phyloP scores from a whole-genome alignment of 1,284 basidiomycete species.

The Meripilus lineatus region DNA sequence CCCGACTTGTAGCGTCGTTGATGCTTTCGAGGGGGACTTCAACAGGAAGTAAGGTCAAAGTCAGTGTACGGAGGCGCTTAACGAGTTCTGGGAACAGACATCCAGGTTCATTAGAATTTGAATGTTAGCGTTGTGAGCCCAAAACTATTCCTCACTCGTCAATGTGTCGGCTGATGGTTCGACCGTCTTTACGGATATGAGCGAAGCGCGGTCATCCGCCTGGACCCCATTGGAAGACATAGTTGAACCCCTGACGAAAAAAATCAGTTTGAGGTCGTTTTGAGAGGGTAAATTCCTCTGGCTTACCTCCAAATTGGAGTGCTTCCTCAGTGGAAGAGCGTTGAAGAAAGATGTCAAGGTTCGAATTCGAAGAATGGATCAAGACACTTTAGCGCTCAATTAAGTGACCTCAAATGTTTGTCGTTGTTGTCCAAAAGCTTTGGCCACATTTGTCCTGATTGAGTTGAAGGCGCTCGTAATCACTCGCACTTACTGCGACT shows the following conservation, averaged over 20 bases:
- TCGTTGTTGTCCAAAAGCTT: neutral
- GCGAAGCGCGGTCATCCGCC: constrained; percentile 41
- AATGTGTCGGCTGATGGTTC: constrained; percentile 65
- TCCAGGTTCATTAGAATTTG: constrained; percentile 1
- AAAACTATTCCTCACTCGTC: constrained; percentile 48
- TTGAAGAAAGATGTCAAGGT: too few species aligned
- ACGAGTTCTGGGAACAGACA: constrained; percentile 56
- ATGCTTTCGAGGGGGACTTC: constrained; percentile 64
- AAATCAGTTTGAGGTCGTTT: too few species aligned
- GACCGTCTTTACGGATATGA: constrained; percentile 42
- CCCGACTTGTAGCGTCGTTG: constrained; percentile 60
- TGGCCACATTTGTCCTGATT: too few species aligned
- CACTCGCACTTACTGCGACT: too few species aligned
- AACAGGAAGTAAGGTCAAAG: constrained; percentile 74
- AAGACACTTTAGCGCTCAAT: too few species aligned
- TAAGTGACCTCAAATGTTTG: too few species aligned
- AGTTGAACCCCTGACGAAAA: too few species aligned
- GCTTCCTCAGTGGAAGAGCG: too few species aligned
- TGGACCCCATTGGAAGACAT: constrained; percentile 20
- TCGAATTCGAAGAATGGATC: too few species aligned
- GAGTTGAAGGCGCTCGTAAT: too few species aligned
- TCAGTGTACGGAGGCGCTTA: constrained; percentile 74
- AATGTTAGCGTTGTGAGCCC: neutral
- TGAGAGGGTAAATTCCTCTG: too few species aligned
- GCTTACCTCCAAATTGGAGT: too few species aligned